These are phyloP conservation scores for Tagetes patula DNA, from an alignment of 129 eudicot genomes.

Conservation along the genomic window DNA sequence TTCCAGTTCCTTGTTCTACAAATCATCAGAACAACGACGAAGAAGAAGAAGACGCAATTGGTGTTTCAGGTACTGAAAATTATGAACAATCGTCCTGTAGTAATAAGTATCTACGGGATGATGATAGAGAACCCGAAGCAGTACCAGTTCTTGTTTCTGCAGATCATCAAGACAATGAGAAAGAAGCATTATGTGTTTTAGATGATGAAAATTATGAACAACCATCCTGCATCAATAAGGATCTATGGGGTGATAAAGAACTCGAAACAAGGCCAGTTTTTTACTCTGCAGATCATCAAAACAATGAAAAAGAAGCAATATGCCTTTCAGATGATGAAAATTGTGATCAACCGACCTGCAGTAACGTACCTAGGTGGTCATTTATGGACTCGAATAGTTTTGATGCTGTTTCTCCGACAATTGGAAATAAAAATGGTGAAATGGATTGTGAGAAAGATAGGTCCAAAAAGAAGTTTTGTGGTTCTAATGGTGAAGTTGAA, in stretches of 20 bases:
- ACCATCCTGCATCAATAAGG: background rate
- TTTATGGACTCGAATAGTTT: background rate
- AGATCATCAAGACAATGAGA: conserved; percentile 14
- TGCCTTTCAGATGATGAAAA: conserved; percentile 22
- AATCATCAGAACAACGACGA: conserved; percentile 21
- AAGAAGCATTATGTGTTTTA: conserved; percentile 22
- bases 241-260: background rate
- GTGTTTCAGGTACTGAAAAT: conserved; percentile 8
- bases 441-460: conserved; percentile 9
- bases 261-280: background rate
- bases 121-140: background rate
- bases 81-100: conserved; percentile 8
- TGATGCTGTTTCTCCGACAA: background rate
- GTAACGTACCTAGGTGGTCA: conserved; percentile 6
- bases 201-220: conserved; percentile 19
- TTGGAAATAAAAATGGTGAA: conserved; percentile 7
- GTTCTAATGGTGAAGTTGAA: conserved; percentile 38
- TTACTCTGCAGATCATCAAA: conserved; percentile 22
- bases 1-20: conserved; percentile 18
- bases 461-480: conserved; percentile 4
- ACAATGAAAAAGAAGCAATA: conserved; percentile 12
- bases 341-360: background rate
- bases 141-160: conserved; percentile 13
- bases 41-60: conserved; percentile 12
- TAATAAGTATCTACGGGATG: conserved; percentile 5